Conservation (phyloP, 306 rosid genomes). For the Rubus parviflorus region DNA sequence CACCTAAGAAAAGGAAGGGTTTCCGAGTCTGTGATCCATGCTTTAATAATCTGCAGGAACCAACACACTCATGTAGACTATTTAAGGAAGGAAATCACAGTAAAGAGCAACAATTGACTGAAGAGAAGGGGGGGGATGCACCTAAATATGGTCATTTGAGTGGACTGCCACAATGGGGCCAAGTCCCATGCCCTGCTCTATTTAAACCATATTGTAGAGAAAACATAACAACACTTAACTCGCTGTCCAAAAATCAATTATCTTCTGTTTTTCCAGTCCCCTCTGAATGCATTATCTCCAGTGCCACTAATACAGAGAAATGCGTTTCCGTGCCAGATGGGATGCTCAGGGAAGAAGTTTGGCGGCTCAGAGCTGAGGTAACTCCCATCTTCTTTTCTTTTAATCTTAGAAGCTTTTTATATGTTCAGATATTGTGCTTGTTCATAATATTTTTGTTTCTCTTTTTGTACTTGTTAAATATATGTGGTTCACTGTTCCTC, state of each 20-base stretch:
- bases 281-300: slow-evolving; percentile 27
- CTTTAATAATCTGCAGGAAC: slow-evolving; percentile 48
- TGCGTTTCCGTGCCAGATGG: slow-evolving; percentile 43
- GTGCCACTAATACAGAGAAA: slow-evolving; percentile 29
- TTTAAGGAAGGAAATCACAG: slow-evolving; percentile 32
- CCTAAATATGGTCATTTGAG: slow-evolving; percentile 47
- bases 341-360: slow-evolving; percentile 60
- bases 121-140: slow-evolving; percentile 41
- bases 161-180: slow-evolving; percentile 69
- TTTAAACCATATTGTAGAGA: slow-evolving; percentile 40
- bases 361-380: slow-evolving; percentile 67
- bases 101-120: slow-evolving; percentile 29
- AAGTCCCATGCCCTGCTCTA: slow-evolving; percentile 58
- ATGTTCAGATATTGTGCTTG: not conserved
- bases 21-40: slow-evolving; percentile 81
- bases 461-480: not conserved
- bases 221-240: slow-evolving; percentile 35
- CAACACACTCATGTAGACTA: slow-evolving; percentile 24
- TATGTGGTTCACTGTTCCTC: too few relatives aligned
- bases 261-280: slow-evolving; percentile 26
- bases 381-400: not conserved
- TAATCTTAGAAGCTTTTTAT: not conserved
- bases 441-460: not conserved
- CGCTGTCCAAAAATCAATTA: slow-evolving; percentile 33
- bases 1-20: slow-evolving; percentile 63